Base-by-base conservation (phyloP, 2,329 filamentous ascomycete genomes). In the Xylaria digitata region DNA sequence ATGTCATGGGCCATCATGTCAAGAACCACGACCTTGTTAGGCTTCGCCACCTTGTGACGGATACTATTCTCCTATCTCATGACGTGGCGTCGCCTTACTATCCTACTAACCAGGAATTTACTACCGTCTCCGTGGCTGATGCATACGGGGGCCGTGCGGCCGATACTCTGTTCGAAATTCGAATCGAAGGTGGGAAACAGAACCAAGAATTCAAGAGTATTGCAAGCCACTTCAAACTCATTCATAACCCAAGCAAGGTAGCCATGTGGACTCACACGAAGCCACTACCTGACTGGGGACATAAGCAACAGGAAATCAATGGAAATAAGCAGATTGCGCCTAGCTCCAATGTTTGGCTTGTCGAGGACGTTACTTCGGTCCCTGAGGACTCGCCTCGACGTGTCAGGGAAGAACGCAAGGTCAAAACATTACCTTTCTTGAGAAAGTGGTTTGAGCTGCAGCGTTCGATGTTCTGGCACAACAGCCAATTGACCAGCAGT, bases 251-350 rank as follows among this genome's bases (percentile, higher is more conserved):
- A 7, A 96, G 93, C 79, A 97, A 96, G 80, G 96, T 99, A 57
- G 95, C 96, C 71, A 97, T 99, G 95, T 99, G 96, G 96, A 99
- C 96, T 32, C 95, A 98, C 80, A 92, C 92, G 42, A 96, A 90
- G 66, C 93, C 96, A 56, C 88, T 99, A n/a, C 96, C 96, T 4
- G 96, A 99, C 3, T 99, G 96, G 96, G 96, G 87, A 30, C 95
- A 92, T 83, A 96, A 96, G 80, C 96, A 99, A 80, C 95, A 97
- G 76, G 96, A 99, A 79, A 97, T 99, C 84, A 99, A 99, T 80
- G 96, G 96, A 67, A 99, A 99, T 86, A 99, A 99, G 87, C 96
- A 97, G 78, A 84, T 96, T 61, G 85, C 89, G 32, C 92, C 95
- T 69, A 90, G 91, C 77, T 97, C 93, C 78, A 99, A 99, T 78